Evolutionary conservation across 2,329 filamentous ascomycete genomes (phyloP).

Genomic region (Aureobasidium lini): DNA sequence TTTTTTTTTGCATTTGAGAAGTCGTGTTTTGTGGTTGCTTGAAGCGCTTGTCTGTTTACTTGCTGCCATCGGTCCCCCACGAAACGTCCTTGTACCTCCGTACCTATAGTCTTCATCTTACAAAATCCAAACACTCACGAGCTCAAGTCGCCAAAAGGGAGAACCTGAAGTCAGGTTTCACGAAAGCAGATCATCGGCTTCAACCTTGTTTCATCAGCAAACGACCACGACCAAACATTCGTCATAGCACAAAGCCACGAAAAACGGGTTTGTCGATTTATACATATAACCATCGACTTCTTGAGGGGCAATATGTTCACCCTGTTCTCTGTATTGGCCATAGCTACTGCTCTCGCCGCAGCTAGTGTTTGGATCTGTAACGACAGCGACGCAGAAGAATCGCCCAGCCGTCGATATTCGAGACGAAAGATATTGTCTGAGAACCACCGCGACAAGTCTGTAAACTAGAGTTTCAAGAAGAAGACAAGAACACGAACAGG

Average conservation of each 20-base stretch:
- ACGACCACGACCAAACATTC: background rate
- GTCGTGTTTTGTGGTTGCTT: too few species aligned
- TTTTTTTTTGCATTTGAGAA: too few species aligned
- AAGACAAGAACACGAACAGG: background rate
- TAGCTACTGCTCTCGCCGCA: background rate
- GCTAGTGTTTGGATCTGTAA: slow-evolving; percentile 4
- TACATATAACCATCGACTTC: background rate
- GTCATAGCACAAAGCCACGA: background rate
- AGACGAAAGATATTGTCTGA: background rate
- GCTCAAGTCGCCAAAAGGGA: background rate
- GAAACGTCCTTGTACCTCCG: background rate
- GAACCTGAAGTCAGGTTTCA: background rate
- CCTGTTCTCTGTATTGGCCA: slow-evolving; percentile 1
- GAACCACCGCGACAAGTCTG: background rate
- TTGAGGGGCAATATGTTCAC: slow-evolving; percentile 3
- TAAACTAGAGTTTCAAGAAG: background rate
- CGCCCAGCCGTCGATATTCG: slow-evolving; percentile 1
- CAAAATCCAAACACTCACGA: background rate
- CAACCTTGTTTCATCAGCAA: slow-evolving; percentile 1
- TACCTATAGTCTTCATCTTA: too few species aligned
- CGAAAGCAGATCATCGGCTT: background rate
- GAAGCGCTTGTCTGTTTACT: background rate
- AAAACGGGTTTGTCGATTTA: background rate
- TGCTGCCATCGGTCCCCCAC: background rate
- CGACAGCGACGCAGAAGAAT: background rate